Evolutionary conservation across 371 early-diverging fungal species (phyloP), one percentile per base, ranked within the genome.

Genomic region (Rhizopus arrhizus): DNA sequence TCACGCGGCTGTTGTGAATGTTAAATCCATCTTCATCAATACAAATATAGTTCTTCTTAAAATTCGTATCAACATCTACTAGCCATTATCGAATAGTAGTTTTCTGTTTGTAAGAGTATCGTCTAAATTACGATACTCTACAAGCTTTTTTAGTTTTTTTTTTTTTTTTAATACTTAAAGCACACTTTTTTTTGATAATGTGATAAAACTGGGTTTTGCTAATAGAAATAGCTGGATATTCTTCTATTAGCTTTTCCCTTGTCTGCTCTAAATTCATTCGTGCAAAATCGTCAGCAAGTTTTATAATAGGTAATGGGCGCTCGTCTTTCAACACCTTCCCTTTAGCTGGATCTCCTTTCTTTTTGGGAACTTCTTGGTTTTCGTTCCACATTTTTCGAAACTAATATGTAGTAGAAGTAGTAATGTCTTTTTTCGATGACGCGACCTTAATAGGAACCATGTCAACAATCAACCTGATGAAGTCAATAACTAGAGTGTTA

Each of bases 271-370:
- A 31, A 29, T 16, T 49, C 31, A 49, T 49, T 29, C 28, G 49
- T 6, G 31, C 49, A 49, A 29, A 31, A 31, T 29, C 3, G 31
- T 49, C 49, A 31, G 3, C 31, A 29, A 3, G 32, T 3, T 49
- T 22, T 9, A 31, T 13, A 3, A 29, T 49, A 29, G 29, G 7
- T 11, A 22, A 29, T 4, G 31, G 15, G 3, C 29, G 49, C 32
- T 49, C 46, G 1, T 45, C 46, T 41, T 64, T 65, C 34, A 74
- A 47, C 22, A 74, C 66, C 2, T 2, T 2, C 9, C 9, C 7
- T 35, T 62, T 43, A 9, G 28, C 34, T 9, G 58, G 63, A 3
- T 52, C 56, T 54, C 57, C 41, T 38, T 62, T 62, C 5, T 62
- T 53, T 7, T 35, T 41, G 43, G 62, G 53, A 9, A 36, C 32